These are phyloP conservation scores for Cryptococcus amylolentus DNA, from an alignment of 1,284 basidiomycete species.

Conservation along the genomic window DNA sequence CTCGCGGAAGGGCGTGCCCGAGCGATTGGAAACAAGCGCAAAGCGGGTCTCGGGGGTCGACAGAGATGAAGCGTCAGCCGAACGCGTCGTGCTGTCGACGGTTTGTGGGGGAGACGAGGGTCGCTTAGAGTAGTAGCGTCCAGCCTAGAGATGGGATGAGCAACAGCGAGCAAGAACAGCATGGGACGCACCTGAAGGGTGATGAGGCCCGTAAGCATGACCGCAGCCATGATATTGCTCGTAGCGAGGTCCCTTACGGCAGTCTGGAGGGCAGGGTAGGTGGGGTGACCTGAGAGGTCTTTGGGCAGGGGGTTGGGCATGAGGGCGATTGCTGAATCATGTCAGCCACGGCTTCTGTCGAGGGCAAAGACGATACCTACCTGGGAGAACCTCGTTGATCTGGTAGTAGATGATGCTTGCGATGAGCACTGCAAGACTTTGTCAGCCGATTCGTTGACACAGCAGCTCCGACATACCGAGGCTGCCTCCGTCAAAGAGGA, in stretches of 20 bases:
- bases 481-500: constrained; percentile 45
- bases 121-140: constrained; percentile 38
- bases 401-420: constrained; percentile 43
- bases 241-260: constrained; percentile 44
- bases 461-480: constrained; percentile 26
- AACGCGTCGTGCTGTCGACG: constrained; percentile 5
- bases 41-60: constrained; percentile 8
- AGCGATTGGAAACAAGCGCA: constrained; percentile 15
- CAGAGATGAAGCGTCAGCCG: constrained; percentile 2
- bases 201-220: constrained; percentile 48
- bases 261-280: constrained; percentile 32
- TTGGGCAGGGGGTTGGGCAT: constrained; percentile 34
- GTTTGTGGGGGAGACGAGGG: constrained; percentile 14
- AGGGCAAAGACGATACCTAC: constrained; percentile 17
- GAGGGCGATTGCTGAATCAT: constrained; percentile 29
- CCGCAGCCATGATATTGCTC: constrained; percentile 46
- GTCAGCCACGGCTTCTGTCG: neutral
- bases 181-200: constrained; percentile 37
- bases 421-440: constrained; percentile 29
- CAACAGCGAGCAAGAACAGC: neutral
- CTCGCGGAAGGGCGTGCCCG: constrained; percentile 42
- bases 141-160: constrained; percentile 25
- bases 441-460: neutral
- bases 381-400: constrained; percentile 37
- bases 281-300: constrained; percentile 26